Evolutionary conservation across 2,329 filamentous ascomycete genomes (phyloP), one percentile per base, ranked within the genome.

Genomic region (Tolypocladium capitatum): DNA sequence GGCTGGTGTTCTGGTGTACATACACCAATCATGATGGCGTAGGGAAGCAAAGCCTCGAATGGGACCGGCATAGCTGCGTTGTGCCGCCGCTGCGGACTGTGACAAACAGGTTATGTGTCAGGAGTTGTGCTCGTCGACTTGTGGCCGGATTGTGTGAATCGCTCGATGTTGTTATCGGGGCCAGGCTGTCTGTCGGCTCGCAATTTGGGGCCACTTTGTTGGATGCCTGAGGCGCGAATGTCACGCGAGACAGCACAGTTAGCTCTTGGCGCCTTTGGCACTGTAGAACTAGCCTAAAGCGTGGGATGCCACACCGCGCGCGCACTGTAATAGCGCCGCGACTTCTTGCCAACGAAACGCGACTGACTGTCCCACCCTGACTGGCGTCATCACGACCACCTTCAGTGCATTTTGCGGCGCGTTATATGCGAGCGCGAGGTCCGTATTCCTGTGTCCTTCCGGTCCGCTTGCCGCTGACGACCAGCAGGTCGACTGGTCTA

Each of bases 11-110:
- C 28, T 41, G 44, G 46, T 45, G 21, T 8, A 63, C 76, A 64
- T 72, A 82, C 78, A 60, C 65, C 70, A 57, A 78, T 63, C 63
- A 82, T 76, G 71, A 83, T 81, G 64, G 68, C 79, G 64, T 81
- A 82, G 40, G 79, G 78, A 65, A 83, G 69, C 55, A 83, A 60
- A 45, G 77, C 68, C 65, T 83, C 79, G 67, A 81, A 83, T 43
- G 79, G 79, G 53, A 83, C 67, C 50, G 75, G 75, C 79, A 83
- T 83, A 51, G 48, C 57, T 58, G 55, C 49, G 53, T 46, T 47
- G 54, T 46, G 62, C 61, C 62, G 58, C 60, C 52, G 53, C 46
- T 50, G 61, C 60, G 61, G 63, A 56, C 60, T 60, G 52, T 24
- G 36, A 48, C 20, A 35, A 27, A 20, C 13, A 16, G 16, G 10